Evolutionary conservation across 208 protist genomes (phyloP), one percentile per base, ranked within the genome.

Genomic region (Endotrypanum monterogeii): DNA sequence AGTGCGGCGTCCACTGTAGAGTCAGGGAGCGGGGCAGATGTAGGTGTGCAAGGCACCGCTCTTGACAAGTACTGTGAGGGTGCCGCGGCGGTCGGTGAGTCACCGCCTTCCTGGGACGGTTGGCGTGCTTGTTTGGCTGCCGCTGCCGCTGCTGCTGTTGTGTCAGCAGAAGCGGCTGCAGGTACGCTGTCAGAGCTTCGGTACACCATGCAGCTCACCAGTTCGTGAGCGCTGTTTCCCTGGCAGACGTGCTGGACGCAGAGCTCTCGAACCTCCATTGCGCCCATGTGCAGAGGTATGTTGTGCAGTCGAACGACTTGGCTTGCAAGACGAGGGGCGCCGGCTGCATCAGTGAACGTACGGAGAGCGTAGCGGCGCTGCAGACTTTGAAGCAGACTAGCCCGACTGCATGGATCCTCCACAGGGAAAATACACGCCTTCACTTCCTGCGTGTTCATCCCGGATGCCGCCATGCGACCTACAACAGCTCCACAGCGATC

Each of bases 181-280:
- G 39, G 58, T 25, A 58, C 28, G 65, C 44, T 37, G 35, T 39
- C 28, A 2, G 68, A 37, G 20, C 46, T 41, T 56, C 81, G 82
- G 37, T 80, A 61, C 73, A 94, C 85, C 25, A 86, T 83, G 66
- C 89, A 94, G 52, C 86, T 87, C 51, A 94, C 63, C 1, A 94
- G 76, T 4, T 73, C 67, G 3, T 71, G 79, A 2, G 67, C 75
- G 63, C 76, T 74, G 18, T 41, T 50, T 6, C 46, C 73, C 35
- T 54, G 46, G 62, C 69, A 76, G 48, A 86, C 73, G 60, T 86
- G 78, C 28, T 71, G 71, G 39, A 80, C 79, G 75, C 86, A 92
- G 16, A 90, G 44, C 60, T 90, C 82, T 0, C 87, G 87, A 70
- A 94, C 84, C 55, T 90, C 89, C 4, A 82, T 63, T 4, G 89